Evolutionary conservation across 805 yeast species (phyloP), one percentile per base, ranked within the genome.

Genomic region (Saccharomycopsis malanga): DNA sequence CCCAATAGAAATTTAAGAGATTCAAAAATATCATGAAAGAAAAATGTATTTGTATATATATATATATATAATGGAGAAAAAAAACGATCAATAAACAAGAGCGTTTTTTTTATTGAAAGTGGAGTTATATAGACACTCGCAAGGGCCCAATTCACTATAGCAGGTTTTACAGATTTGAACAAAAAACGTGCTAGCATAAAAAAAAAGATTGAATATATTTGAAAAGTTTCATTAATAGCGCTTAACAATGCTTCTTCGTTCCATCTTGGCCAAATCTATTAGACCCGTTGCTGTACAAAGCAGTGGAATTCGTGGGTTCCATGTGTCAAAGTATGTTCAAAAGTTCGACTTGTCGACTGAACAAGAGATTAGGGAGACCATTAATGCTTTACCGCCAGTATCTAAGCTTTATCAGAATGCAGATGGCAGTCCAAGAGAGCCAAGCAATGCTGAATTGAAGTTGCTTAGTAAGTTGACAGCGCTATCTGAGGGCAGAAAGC

Each of bases 381-480:
- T 86, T 56, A 80, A 78, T 58, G 62, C 76, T 21, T 70, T 84
- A 46, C 83, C 88, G 22, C 72, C 79, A 24, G 75, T 83, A 27
- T 74, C 81, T 48, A 74, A 78, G 60, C 70, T 83, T 54, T 86
- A 79, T 63, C 77, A 81, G 60, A 81, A 82, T 62, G 74, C 82
- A 42, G 91, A 86, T 60, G 95, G 94, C 4, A 67, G 87, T 9
- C 75, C 81, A 45, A 72, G 88, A 54, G 74, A 70, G 20, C 91
- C 88, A 42, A 63, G 73, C 24, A 94, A 86, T 58, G 65, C 67
- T 34, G 93, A 86, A 66, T 72, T 84, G 58, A 78, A 82, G 63
- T 76, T 77, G 39, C 76, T 85, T 47, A 87, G 91, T 18, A 82
- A 77, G 56, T 71, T 86, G 57, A 83, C 81, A 55, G 69, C 74